Evolutionary conservation across 208 protist species (phyloP), one percentile per base, ranked within the genome.

Genomic region (Wallacemonas sp.): DNA sequence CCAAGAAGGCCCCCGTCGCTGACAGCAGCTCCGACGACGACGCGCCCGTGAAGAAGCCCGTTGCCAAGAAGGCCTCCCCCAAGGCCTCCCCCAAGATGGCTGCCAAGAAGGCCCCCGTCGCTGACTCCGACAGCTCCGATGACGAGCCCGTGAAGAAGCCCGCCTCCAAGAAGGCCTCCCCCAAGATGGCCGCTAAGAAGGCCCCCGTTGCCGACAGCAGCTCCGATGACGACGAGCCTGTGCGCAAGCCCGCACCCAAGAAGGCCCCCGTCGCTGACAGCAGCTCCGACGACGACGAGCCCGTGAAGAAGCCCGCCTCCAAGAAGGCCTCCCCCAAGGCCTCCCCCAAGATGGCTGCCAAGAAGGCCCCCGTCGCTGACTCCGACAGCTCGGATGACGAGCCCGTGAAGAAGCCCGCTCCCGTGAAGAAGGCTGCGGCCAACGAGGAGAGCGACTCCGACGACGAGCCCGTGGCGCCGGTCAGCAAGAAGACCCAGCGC

Each of bases 21-120:
- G 73, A 84, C 66, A 68, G 52, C 45, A 61, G 65, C 70, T 72
- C 67, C 50, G 80, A 81, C 45, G 83, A 92, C 54, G 87, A 93
- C 52, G 87, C 82, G 55, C 77, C 84, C 0, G 78, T 89, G 22
- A 59, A 68, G 28, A 89, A 29, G 42, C 29, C 42, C 1, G 64
- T 25, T 2, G 31, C 61, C 29, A 72, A 63, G 71, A 85, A 81
- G 62, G 49, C 70, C 8, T 59, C 70, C 14, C 72, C 81, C 29
- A 81, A 84, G 71, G 52, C 62, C 41, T 73, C 79, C 23, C 71
- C 75, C n/a, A 45, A 29, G 42, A 26, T 55, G 1, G 64, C 29
- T 3, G 29, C 61, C 29, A 72, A 63, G 71, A 85, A 81, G 62
- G 57, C 70, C 4, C 65, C 70, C 1, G 44, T 77, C 20, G 61